Evolutionary conservation across 129 eudicot genomes (phyloP).

Genomic region (Rutidosis leptorrhynchoides): DNA sequence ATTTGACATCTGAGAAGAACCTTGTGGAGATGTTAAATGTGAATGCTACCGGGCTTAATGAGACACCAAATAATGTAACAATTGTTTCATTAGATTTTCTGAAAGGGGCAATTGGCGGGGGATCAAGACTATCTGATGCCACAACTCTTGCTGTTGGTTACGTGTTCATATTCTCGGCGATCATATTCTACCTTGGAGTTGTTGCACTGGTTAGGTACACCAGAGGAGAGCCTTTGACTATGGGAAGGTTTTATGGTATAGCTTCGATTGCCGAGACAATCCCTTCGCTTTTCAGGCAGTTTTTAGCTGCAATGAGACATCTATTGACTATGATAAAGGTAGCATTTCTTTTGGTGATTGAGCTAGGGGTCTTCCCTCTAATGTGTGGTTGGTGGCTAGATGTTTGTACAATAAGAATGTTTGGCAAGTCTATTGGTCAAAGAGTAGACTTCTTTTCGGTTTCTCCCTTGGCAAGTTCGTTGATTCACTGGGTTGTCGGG

Average conservation of each 20-base stretch:
- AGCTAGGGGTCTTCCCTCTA: constrained; percentile 88
- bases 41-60: constrained; percentile 47
- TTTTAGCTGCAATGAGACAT: constrained; percentile 84
- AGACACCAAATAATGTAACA: constrained; percentile 45
- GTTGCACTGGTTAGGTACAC: constrained; percentile 69
- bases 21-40: constrained; percentile 44
- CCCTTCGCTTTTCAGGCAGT: constrained; percentile 87
- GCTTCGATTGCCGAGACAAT: constrained; percentile 77
- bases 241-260: constrained; percentile 85
- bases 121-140: constrained; percentile 72
- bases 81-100: constrained; percentile 48
- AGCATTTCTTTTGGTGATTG: constrained; percentile 87
- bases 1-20: constrained; percentile 55
- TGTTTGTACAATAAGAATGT: constrained; percentile 88
- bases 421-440: constrained; percentile 82
- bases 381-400: constrained; percentile 99
- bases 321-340: constrained; percentile 92
- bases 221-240: constrained; percentile 74
- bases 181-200: constrained; percentile 65
- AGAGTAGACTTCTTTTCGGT: constrained; percentile 78
- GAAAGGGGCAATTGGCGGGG: constrained; percentile 54
- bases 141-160: constrained; percentile 95
- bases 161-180: constrained; percentile 59
- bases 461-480: constrained; percentile 84
- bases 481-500: constrained; percentile 97